Evolutionary conservation across 257 asterid species (phyloP), one percentile per base, ranked within the genome.

Genomic region (Nicotiana otophora): DNA sequence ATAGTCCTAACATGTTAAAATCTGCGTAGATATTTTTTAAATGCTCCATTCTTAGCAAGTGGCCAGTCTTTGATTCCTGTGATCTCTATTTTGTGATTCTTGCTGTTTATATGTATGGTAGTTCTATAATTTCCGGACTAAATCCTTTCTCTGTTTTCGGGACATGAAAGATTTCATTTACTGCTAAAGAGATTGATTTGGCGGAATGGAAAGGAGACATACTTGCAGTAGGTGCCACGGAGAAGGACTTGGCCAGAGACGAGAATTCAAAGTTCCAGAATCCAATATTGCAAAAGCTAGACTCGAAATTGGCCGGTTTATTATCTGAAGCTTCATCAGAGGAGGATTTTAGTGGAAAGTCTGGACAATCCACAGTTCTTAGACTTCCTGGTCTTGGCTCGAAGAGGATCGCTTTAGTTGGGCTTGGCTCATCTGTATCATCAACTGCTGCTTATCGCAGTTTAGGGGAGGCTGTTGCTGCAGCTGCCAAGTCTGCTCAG

Each of bases 201-300:
- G 91, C 88, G 5, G 97, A 92, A 89, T 96, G 99, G 99, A 96
- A 94, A 90, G 99, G 99, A 66, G 99, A 94, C 87, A 89, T 96
- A 64, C 97, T 96, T 63, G 97, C 95, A 19, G 95, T 96, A 51
- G 99, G 98, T 16, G 96, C 92, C 70, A 89, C 97, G 0, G 98
- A 92, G 88, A 92, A 87, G 83, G 99, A 96, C 87, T 82, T 87
- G 97, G 90, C 86, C 4, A 96, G 89, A 89, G 98, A 96, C 68
- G 98, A 89, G 70, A 87, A 88, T 85, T 91, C 88, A 6, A 92
- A 90, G 80, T 96, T 96, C 85, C 91, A 91, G 86, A 94, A 96
- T 87, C 64, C 84, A 14, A 81, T 88, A 81, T 89, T 96, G 90
- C 95, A 90, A 81, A 93, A 91, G 85, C 84, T 96, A 68, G 99